Conservation (phyloP, 345 rosid species). For the Moricandia moricandioides region DNA sequence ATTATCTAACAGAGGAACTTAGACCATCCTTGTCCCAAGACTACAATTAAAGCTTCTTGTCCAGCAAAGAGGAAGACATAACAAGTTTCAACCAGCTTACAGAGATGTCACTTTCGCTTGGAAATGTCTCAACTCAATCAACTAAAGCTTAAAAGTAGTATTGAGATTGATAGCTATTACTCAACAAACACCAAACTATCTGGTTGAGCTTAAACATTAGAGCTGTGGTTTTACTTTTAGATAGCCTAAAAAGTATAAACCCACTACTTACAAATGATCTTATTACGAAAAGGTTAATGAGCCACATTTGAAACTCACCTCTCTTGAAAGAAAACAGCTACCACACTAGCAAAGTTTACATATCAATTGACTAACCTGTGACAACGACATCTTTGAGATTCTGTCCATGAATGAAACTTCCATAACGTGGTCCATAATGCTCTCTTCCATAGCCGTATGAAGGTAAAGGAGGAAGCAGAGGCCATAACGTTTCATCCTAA, state of each 20-base stretch:
- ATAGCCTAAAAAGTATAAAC: neutral
- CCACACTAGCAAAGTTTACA: neutral
- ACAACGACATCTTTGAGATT: constrained; percentile 65
- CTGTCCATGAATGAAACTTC: constrained; percentile 72
- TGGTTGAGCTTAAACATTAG: neutral
- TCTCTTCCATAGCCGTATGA: constrained; percentile 72
- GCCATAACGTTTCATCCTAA: constrained; percentile 63
- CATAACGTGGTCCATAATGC: constrained; percentile 67
- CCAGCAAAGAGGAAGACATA: neutral
- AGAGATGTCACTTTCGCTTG: neutral
- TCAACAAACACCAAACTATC: neutral
- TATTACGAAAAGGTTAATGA: neutral
- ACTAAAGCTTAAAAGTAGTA: neutral
- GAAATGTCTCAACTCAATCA: neutral
- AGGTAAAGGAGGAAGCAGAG: constrained; percentile 67
- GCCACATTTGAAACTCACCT: neutral
- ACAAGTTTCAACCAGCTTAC: constrained; percentile 2
- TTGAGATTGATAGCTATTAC: neutral
- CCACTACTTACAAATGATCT: neutral
- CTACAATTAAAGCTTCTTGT: neutral
- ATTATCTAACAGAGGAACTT: neutral
- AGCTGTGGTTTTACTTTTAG: neutral
- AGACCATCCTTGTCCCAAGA: neutral
- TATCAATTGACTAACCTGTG: constrained; percentile 46
- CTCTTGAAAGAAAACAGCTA: neutral